Evolutionary conservation across 2,329 filamentous ascomycete species (phyloP), one percentile per base, ranked within the genome.

Genomic region (Trichoderma breve): DNA sequence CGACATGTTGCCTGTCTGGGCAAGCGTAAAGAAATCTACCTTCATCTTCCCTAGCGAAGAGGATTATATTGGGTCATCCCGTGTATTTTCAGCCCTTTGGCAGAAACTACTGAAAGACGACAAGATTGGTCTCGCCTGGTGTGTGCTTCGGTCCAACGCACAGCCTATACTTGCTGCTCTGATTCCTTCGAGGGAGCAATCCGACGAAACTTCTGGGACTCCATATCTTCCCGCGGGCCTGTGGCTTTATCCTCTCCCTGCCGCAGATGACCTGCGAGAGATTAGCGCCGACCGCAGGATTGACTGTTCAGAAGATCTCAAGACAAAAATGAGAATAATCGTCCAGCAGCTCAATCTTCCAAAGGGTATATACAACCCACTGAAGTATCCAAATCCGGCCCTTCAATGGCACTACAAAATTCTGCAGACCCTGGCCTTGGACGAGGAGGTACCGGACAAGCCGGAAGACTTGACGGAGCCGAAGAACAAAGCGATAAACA

Each of bases 381-480:
- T 86, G 1, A 96, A 92, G 78, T 98, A 98, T 77, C 93, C 96
- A 0, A 99, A 99, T 74, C 94, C 95, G 11, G 88, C 93, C 9
- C 85, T 99, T 28, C 96, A 99, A 82, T 99, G 95, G 95, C 96
- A 98, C 83, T 99, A 98, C 84, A 91, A 90, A 73, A 97, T 99
- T 60, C 84, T 99, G 0, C 96, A 99, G 82, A 92, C 93, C 7
- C 87, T 98, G 71, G 96, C 96, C 0, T 86, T 99, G 1, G 95
- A 97, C 43, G 96, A 99, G 79, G 95, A 98, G 75, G 83, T 97
- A 1, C 95, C 95, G 0, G 91, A 92, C 24, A 88, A 91, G 64
- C 82, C 82, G 2, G 85, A 89, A 15, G 96, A 99, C 78, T 91
- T 92, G 74, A 98, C 96, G 0, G 80, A 93, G 15, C 96, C 96